Evolutionary conservation across 225 moss, liverwort and hornwort genomes (phyloP).

Genomic region (Polytrichum formosum): DNA sequence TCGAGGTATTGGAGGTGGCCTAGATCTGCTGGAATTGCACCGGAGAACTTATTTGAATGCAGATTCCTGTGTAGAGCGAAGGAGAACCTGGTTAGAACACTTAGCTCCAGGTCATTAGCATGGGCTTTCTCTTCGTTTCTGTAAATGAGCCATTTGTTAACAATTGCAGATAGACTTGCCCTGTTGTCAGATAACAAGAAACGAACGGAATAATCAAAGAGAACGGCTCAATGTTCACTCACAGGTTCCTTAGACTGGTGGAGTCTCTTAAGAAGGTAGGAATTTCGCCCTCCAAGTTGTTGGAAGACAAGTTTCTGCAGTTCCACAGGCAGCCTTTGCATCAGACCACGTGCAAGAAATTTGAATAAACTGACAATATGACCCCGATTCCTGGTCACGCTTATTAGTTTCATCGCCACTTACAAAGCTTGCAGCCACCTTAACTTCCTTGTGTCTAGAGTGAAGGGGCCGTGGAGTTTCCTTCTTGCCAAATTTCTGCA

Average conservation of each 20-base stretch:
- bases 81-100: not conserved
- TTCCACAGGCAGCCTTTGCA: not conserved
- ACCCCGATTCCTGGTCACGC: no score
- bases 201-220: no score
- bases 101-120: no score
- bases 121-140: no score
- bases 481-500: constrained; percentile 48
- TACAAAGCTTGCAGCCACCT: constrained; percentile 42
- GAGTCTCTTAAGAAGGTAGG: constrained; percentile 34
- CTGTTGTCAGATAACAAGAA: no score
- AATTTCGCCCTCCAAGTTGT: constrained; percentile 44
- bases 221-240: constrained; percentile 11
- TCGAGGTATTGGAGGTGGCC: constrained; percentile 37
- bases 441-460: constrained; percentile 39
- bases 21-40: constrained; percentile 42
- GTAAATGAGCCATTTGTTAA: no score
- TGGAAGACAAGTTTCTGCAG: constrained; percentile 48
- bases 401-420: constrained; percentile 19
- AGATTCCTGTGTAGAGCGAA: constrained; percentile 25
- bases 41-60: constrained; percentile 44
- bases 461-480: constrained; percentile 34
- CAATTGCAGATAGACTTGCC: no score
- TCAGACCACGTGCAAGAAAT: not conserved
- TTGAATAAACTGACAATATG: no score
- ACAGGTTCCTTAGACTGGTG: constrained; percentile 38